Percentiles rank a stretch among this genome's conserved stretches.
phyloP scores from a whole-genome alignment of 176 grass and related monocot species.

The Pontederia paniculata region DNA sequence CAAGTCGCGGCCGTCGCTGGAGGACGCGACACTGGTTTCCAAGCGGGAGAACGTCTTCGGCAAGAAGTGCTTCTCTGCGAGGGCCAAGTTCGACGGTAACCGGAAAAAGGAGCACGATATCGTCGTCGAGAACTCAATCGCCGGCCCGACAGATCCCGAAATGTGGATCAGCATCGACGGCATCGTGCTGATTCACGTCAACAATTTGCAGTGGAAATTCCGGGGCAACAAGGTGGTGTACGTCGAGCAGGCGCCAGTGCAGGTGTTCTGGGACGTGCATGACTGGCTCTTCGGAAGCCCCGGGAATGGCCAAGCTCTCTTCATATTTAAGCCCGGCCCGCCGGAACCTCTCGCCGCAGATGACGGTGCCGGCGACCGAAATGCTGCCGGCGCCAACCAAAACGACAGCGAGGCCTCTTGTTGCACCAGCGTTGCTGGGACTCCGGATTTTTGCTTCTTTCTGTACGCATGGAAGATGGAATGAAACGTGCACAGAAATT shows the following conservation, averaged over 20 bases:
- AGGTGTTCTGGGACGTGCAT: constrained; percentile 91
- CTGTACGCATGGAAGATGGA: constrained; percentile 79
- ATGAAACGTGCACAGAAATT: constrained; percentile 13
- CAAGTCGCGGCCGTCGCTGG: constrained; percentile 51
- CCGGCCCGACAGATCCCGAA: constrained; percentile 46
- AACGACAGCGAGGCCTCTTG: constrained; percentile 10
- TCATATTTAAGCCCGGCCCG: constrained; percentile 54
- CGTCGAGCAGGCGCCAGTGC: constrained; percentile 50
- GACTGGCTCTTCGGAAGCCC: constrained; percentile 61
- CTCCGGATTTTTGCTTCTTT: constrained; percentile 53
- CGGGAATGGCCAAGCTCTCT: constrained; percentile 26
- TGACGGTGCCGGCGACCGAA: not conserved
- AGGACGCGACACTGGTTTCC: constrained; percentile 43
- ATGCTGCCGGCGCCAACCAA: not conserved
- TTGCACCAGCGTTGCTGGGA: not conserved
- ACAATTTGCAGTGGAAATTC: constrained; percentile 85
- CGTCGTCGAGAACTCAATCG: constrained; percentile 44
- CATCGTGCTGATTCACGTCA: constrained; percentile 41
- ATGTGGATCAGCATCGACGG: constrained; percentile 78
- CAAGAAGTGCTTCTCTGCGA: constrained; percentile 37
- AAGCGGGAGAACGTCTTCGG: constrained; percentile 59
- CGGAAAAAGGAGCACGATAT: constrained; percentile 52
- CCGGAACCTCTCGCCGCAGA: constrained; percentile 7
- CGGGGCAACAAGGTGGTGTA: constrained; percentile 59
- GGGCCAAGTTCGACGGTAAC: constrained; percentile 37